Percentiles rank a stretch among this genome's conserved stretches.
These are phyloP conservation scores for Trametes villosa DNA, from an alignment of 768 basidiomycete species.

Conservation along the genomic window DNA sequence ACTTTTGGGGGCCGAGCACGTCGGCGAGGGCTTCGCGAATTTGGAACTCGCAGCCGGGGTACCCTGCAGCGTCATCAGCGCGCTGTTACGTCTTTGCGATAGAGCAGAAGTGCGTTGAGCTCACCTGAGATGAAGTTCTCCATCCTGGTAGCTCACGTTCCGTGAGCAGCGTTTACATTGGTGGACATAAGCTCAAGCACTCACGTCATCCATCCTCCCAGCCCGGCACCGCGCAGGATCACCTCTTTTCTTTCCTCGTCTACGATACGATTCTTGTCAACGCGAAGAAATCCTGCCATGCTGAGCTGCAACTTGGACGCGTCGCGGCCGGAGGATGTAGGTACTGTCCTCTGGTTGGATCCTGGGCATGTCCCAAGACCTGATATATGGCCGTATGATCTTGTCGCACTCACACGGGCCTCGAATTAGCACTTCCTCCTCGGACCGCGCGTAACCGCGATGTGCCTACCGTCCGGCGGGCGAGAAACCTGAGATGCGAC, in stretches of 20 bases:
- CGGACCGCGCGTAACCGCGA: background rate
- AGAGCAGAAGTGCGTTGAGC: no score
- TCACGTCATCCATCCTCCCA: constrained; percentile 91
- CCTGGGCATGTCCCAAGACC: background rate
- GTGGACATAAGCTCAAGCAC: constrained; percentile 31
- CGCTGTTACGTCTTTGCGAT: background rate
- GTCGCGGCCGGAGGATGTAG: background rate
- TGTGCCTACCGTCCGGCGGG: background rate
- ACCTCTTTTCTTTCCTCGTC: constrained; percentile 60
- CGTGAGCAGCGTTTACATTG: background rate
- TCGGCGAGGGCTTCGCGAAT: constrained; percentile 68
- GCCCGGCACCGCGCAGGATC: constrained; percentile 71
- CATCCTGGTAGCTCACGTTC: no score
- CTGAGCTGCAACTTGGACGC: background rate
- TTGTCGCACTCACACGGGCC: constrained; percentile 1
- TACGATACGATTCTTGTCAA: constrained; percentile 64
- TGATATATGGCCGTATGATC: constrained; percentile 6
- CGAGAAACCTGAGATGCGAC: background rate
- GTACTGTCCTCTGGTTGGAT: background rate
- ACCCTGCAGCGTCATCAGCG: constrained; percentile 46
- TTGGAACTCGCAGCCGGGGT: constrained; percentile 81
- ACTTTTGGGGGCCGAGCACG: constrained; percentile 65
- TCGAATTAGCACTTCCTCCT: constrained; percentile 7
- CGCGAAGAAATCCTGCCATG: constrained; percentile 55
- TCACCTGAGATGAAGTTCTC: no score